phyloP scores from a whole-genome alignment of 352 stramenopile genomes.

The Globisporangium camurandrum region DNA sequence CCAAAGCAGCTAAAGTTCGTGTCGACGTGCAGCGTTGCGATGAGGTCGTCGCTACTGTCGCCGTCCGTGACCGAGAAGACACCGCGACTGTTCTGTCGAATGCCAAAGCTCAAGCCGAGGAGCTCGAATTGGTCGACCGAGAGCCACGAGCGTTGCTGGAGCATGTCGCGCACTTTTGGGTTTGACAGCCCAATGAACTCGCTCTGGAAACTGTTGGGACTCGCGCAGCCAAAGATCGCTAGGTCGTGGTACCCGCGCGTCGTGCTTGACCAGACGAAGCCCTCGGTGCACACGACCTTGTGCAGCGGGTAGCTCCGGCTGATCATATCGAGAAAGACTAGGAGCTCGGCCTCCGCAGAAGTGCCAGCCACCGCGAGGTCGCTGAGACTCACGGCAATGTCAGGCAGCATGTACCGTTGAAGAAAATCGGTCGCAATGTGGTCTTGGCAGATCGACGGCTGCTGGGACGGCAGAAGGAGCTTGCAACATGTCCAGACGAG shows the following conservation, averaged over 20 bases:
- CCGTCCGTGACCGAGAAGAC: slow-evolving; percentile 5
- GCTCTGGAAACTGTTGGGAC: slow-evolving; percentile 13
- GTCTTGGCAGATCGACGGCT: slow-evolving; percentile 15
- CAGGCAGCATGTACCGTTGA: slow-evolving; percentile 12
- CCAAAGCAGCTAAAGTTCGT: slow-evolving; percentile 19
- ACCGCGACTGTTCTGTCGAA: slow-evolving; percentile 15
- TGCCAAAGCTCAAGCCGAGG: slow-evolving; percentile 11
- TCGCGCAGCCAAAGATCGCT: slow-evolving; percentile 19
- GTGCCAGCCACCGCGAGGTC: slow-evolving; percentile 4
- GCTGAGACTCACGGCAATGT: slow-evolving; percentile 6
- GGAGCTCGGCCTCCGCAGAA: slow-evolving; percentile 12
- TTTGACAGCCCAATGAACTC: slow-evolving; percentile 16
- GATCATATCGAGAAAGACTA: slow-evolving; percentile 15
- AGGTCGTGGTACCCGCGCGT: slow-evolving; percentile 6
- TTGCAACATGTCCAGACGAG: slow-evolving; percentile 19
- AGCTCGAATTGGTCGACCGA: slow-evolving; percentile 13
- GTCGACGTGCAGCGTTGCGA: slow-evolving; percentile 1
- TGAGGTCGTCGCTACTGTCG: not conserved
- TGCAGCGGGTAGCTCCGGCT: slow-evolving; percentile 13
- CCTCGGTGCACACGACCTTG: slow-evolving; percentile 14
- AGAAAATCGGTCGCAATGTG: slow-evolving; percentile 17
- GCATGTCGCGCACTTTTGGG: slow-evolving; percentile 11
- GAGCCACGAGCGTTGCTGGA: slow-evolving; percentile 12
- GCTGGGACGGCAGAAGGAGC: slow-evolving; percentile 14
- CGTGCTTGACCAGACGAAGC: slow-evolving; percentile 17